Evolutionary conservation across 2,329 filamentous ascomycete genomes (phyloP), one percentile per base, ranked within the genome.

Genomic region (Passalora sequoiae): DNA sequence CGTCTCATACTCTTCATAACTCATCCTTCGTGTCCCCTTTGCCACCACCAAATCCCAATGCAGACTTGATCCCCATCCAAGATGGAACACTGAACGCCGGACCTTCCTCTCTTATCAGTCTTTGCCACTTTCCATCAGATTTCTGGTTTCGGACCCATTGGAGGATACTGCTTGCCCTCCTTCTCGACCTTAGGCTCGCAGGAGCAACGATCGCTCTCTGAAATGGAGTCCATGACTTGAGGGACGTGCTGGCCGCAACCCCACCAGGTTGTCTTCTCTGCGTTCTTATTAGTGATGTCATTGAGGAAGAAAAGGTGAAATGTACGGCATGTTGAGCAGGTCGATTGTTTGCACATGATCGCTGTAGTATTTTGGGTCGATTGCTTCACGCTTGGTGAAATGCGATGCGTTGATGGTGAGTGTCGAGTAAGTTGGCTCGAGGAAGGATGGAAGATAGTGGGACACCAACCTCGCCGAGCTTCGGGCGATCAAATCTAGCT

Each of bases 331-430:
- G 69, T 75, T 49, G 67, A 66, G 66, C 82, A 86, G 47, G 67
- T 74, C 17, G 77, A 75, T 63, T 77, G 77, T 65, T 73, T 81
- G 63, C 82, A 86, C 82, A 86, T 86, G 27, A 4, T 44, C 28
- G 19, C 20, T 25, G 22, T 32, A 16, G n/a, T n/a, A n/a, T n/a
- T n/a, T n/a, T n/a, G n/a, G n/a, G n/a, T n/a, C n/a, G n/a, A n/a
- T n/a, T n/a, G n/a, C n/a, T n/a, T n/a, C n/a, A n/a, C n/a, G n/a
- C n/a, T n/a, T n/a, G 40, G 38, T 32, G 17, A 16, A n/a, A 21
- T 16, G 20, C 12, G 39, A 25, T 29, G 24, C 21, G 15, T 16
- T 10, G 17, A 17, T 40, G 25, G 38, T 25, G 7, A 9, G 2
- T 38, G 22, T 38, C 36, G 21, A 28, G 16, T 27, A n/a, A n/a